Evolutionary conservation across 495 filamentous ascomycete genomes (phyloP), one percentile per base, ranked within the genome.

Genomic region (Entonaema liquescens): DNA sequence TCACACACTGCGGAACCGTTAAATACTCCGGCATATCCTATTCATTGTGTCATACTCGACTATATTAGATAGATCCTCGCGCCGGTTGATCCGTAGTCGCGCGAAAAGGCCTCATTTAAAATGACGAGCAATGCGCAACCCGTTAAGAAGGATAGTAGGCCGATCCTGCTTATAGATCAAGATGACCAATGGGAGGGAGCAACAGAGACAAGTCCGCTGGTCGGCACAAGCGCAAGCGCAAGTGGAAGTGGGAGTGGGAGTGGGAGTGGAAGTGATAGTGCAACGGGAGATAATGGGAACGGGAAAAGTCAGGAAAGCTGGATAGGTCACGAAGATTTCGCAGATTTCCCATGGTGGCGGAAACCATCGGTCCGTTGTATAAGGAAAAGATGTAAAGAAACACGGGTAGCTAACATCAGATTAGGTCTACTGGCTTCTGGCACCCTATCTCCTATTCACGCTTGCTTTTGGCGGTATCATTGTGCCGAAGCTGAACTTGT

Each of bases 351-450:
- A 17, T 92, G 90, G 90, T 92, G 89, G 85, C 88, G 83, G 70
- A 88, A 68, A 70, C 93, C 92, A 19, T 92, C 90, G 25, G 92
- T 93, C 81, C 73, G 76, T 71, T 49, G 11, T 21, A 13, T 50
- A 49, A 28, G 23, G 9, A 17, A 33, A 64, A 26, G 42, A 56
- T 33, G 28, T 52, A 21, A 38, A 28, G 26, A 23, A 15, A 62
- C 40, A 23, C 31, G 1, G 3, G 11, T 23, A 23, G 47, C 73
- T 78, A 54, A 79, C 58, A 33, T 35, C n/a, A 21, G 12, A 35
- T 57, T 60, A 97, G 92, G 86, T 97, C 36, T 92, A 85, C 78
- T 99, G 94, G 93, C 81, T 99, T 15, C 72, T 99, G 9, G 88
- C 86, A 0, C 90, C 92, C 3, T 93, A 92, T 76, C 80, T 91